Evolutionary conservation across 805 yeast genomes (phyloP), one percentile per base, ranked within the genome.

Genomic region (Kluyveromyces starmeri): DNA sequence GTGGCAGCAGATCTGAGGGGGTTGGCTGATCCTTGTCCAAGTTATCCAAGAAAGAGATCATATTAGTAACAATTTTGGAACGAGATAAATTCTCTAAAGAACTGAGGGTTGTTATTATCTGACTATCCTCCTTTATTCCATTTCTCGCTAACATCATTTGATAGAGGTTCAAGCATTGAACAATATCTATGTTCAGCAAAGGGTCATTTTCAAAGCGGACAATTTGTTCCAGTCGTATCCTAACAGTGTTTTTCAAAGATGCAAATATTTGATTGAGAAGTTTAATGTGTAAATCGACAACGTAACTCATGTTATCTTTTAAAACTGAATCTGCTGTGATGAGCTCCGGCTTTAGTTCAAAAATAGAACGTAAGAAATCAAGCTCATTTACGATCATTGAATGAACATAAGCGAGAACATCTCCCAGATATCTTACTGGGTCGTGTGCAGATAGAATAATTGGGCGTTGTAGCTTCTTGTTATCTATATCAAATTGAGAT

Each of bases 391-490:
- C 94, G 20, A 86, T 77, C 4, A 83, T 69, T 2, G 88, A 73
- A 52, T 92, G 96, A 2, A 86, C 69, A 63, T 82, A 83, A 0
- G 97, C 97, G 24, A 92, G 61, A 20, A 92, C 68, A 52, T 86
- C 96, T 17, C 96, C 94, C 12, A 84, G 65, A 43, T 78, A 88
- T 36, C 95, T 66, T 17, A 77, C 65, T 1, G 96, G 83, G 52
- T 89, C 95, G 53, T 81, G 81, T 0, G 83, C 78, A 7, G 79
- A 71, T 28, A 79, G 59, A 20, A 74, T 68, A 15, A 84, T 64
- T 1, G 86, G 82, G 36, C 61, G 59, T 14, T 55, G 44, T 12
- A 47, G 43, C 11, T 40, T 45, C 2, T 52, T 36, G 12, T 51
- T 51, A 6, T 53, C 44, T 18, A 44, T 42, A 44, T 59, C 64